Evolutionary conservation across 2,329 filamentous ascomycete species (phyloP).

Genomic region (Diaporthe citri): DNA sequence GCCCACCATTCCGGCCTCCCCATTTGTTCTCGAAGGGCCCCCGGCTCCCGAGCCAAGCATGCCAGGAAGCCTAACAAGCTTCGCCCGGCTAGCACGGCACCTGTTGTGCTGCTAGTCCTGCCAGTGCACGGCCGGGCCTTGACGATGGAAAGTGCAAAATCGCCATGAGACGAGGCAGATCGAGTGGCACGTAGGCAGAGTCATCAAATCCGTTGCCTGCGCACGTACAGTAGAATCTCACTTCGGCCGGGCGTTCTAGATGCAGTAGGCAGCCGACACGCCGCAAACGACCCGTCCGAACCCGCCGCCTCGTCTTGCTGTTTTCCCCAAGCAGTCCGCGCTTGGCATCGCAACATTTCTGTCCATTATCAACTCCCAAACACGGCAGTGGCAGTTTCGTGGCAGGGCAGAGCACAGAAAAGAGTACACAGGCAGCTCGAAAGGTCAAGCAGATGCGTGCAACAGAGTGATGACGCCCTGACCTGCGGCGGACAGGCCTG

Average conservation of each 20-base stretch:
- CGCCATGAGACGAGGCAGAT: constrained; percentile 9
- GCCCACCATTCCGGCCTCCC: neutral
- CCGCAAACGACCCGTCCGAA: neutral
- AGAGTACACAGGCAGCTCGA: neutral
- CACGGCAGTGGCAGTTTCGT: neutral
- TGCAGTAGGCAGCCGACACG: neutral
- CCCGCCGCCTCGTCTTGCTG: neutral
- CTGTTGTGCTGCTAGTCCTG: neutral
- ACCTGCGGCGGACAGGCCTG: neutral
- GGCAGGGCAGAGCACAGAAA: neutral
- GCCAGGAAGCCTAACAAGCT: neutral
- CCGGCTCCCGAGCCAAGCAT: neutral
- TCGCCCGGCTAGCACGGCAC: constrained; percentile 11
- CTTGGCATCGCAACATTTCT: neutral
- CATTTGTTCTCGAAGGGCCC: neutral
- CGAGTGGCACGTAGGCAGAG: neutral
- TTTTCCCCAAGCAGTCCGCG: neutral
- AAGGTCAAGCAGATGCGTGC: neutral
- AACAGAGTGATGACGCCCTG: constrained; percentile 18
- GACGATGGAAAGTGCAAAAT: neutral
- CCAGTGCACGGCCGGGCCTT: neutral
- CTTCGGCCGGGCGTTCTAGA: neutral
- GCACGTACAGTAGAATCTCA: no score
- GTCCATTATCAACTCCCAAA: neutral
- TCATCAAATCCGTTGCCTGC: neutral